Evolutionary conservation across 441 rosid species (phyloP), one percentile per base, ranked within the genome.

Genomic region (Erodium chrysanthum): DNA sequence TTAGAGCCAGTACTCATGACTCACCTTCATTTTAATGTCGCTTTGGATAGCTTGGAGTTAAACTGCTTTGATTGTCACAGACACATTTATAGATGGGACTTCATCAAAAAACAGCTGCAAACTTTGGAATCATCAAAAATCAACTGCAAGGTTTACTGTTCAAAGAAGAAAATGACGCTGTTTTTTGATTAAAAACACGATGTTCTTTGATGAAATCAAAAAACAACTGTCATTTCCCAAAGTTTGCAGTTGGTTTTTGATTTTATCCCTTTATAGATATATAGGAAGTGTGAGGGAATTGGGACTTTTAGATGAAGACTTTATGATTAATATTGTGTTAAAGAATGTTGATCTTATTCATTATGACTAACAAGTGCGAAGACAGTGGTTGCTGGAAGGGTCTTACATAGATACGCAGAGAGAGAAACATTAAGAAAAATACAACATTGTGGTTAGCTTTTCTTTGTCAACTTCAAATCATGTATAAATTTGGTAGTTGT

Each of bases 361-460:
- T 15, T 50, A 61, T 72, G 66, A 63, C 71, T 68, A 68, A 72
- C 73, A 75, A 70, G 79, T 79, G 70, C 73, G 70, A 71, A 72
- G 68, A 65, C 70, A 70, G 73, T 80, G 79, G 80, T 72, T 81
- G 81, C 84, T 72, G 78, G 81, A 76, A 79, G 81, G 84, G 72
- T 66, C 76, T 76, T 68, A 66, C 72, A 72, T 68, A 79, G 81
- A 74, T 76, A 71, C 71, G 48, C 76, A 65, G 68, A 77, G 81
- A 80, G 79, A 83, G 81, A 74, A 80, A 83, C 93, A 86, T 83
- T 71, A 70, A 80, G 90, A 87, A 80, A 77, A 79, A 77, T 84
- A 90, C 95, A 88, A 88, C 80, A 75, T 74, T 80, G 80, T 71
- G 78, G 93, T 84, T 88, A 82, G 96, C 85, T 80, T 63, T 82